These are phyloP conservation scores for Amesomyces nigricolor DNA, from an alignment of 2,329 filamentous ascomycete genomes.

Conservation along the genomic window DNA sequence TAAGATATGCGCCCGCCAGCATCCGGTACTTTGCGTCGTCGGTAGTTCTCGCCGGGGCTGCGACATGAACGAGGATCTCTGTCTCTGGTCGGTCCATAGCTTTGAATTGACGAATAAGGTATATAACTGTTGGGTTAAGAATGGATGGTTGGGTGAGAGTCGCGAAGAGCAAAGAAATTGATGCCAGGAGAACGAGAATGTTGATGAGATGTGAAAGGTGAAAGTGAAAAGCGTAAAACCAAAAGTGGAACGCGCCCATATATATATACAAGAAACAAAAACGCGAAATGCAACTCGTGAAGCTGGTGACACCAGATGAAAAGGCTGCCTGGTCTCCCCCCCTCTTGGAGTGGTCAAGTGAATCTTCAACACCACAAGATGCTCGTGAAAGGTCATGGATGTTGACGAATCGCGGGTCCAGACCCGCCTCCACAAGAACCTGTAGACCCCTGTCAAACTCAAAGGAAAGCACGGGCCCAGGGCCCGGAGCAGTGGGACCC, in stretches of 20 bases:
- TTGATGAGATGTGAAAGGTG: not conserved
- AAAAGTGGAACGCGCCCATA: not conserved
- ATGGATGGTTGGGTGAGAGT: too few relatives aligned
- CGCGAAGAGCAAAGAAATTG: too few relatives aligned
- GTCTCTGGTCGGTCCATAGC: constrained; percentile 30
- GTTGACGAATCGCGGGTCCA: not conserved
- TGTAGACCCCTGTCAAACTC: too few relatives aligned
- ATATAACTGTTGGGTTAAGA: too few relatives aligned
- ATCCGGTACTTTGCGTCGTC: constrained; percentile 47
- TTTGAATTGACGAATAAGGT: not conserved
- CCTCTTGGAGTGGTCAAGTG: not conserved
- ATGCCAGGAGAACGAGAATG: too few relatives aligned
- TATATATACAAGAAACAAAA: not conserved
- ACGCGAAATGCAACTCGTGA: not conserved
- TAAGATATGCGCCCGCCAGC: constrained; percentile 47
- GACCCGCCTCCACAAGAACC: not conserved
- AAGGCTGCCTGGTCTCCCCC: constrained; percentile 6
- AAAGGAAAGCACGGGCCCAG: not conserved
- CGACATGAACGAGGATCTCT: constrained; percentile 53
- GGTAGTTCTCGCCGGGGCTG: constrained; percentile 43
- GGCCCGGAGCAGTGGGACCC: not conserved
- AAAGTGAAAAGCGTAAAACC: not conserved
- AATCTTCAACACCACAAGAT: not conserved
- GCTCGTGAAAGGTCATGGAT: not conserved
- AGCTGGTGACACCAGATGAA: not conserved